Evolutionary conservation across 2,329 filamentous ascomycete species (phyloP), one percentile per base, ranked within the genome.

Genomic region (Dactylellina haptotyla): DNA sequence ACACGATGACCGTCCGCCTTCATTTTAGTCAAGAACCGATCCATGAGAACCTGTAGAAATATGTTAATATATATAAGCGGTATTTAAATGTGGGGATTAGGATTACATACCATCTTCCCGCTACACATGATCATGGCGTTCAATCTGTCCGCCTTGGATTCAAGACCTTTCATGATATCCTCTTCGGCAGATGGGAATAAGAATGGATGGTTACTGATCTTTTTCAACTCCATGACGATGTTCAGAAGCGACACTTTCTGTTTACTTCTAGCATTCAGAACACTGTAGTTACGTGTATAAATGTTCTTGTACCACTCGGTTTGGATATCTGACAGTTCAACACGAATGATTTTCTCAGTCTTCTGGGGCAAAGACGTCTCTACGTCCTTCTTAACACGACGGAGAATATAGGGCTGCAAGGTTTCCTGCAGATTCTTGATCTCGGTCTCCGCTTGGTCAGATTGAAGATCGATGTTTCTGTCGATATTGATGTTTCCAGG

Each of bases 201-300:
- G 83, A 97, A 96, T 0, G 95, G 94, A 79, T 99, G 95, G 79
- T 99, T 99, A 83, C 94, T 98, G 80, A 95, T 93, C 82, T 99
- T 99, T 84, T 99, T 99, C 79, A 99, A 82, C 81, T 99, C 95
- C 95, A 99, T 99, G 88, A 99, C 97, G 80, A 99, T 95, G 81
- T 99, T 99, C 75, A 99, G 84, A 12, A 99, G 83, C 0, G 94
- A 98, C 77, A 96, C 94, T 81, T 97, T 98, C 80, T 96, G 92
- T 32, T 75, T 77, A 46, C 90, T 89, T 48, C 93, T 94, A 79
- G 97, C 91, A 78, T 96, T 97, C 30, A 99, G 85, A 2, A 94
- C 95, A 28, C 93, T 89, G 79, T 99, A 99, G 80, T 99, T 99
- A 78, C 94, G 89, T 0, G 95, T 98, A 23, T 99, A 85, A 70